phyloP scores from a whole-genome alignment of 1,139 yeast species.

The Keqinozyma sinolaborantium region DNA sequence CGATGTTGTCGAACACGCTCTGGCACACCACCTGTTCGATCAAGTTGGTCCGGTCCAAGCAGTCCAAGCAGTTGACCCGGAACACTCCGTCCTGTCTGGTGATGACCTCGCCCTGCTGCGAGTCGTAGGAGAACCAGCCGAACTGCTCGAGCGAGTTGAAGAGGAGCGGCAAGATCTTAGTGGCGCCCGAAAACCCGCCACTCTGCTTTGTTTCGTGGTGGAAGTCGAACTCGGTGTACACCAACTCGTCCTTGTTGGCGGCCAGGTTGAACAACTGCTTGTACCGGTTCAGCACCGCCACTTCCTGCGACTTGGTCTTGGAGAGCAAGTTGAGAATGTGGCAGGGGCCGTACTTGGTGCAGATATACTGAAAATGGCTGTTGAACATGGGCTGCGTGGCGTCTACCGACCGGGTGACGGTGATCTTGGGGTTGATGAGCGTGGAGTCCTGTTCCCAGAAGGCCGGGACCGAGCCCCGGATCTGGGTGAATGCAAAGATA shows the following conservation, averaged over 20 bases:
- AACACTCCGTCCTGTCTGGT: conserved; percentile 87
- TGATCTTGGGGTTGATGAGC: conserved; percentile 77
- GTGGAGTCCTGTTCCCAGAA: conserved; percentile 98
- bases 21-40: conserved; percentile 79
- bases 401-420: conserved; percentile 80
- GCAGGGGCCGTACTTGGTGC: conserved; percentile 77
- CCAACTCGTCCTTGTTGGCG: conserved; percentile 44
- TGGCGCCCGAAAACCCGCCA: conserved; percentile 84
- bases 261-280: conserved; percentile 49
- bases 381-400: conserved; percentile 92
- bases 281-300: conserved; percentile 68
- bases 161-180: conserved; percentile 62
- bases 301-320: conserved; percentile 68
- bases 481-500: conserved; percentile 75
- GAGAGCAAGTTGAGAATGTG: conserved; percentile 84
- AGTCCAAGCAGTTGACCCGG: conserved; percentile 90
- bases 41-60: conserved; percentile 90
- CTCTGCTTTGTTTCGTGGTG: conserved; percentile 82
- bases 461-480: conserved; percentile 92
- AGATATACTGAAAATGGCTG: conserved; percentile 68
- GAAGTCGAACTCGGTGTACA: conserved; percentile 83
- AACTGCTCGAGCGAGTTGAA: conserved; percentile 67
- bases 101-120: conserved; percentile 44
- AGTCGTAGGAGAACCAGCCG: conserved; percentile 73
- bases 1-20: conserved; percentile 59